phyloP scores from a whole-genome alignment of 2,329 filamentous ascomycete genomes.

The Pseudopithomyces maydicus region DNA sequence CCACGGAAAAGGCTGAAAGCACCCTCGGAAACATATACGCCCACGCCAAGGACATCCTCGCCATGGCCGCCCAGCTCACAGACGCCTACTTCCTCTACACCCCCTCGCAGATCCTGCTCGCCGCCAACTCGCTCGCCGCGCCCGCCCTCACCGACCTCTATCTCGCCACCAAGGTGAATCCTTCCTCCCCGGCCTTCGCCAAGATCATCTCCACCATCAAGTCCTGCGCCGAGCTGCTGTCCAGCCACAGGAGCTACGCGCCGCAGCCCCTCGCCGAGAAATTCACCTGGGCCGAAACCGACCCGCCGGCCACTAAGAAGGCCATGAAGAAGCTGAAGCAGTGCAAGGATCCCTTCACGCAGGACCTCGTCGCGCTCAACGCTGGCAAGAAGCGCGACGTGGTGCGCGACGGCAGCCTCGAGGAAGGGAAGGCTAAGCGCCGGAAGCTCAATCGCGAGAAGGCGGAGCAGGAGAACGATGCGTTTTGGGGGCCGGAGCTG shows the following conservation, averaged over 20 bases:
- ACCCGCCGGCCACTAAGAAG: conserved; percentile 55
- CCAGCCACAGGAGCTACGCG: conserved; percentile 30
- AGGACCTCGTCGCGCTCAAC: conserved; percentile 73
- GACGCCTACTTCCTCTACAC: conserved; percentile 98
- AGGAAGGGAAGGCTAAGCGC: conserved; percentile 51
- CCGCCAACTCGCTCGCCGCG: conserved; percentile 78
- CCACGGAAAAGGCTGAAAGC: conserved; percentile 35
- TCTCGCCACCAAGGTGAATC: conserved; percentile 50
- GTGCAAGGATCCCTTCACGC: conserved; percentile 75
- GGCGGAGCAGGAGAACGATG: conserved; percentile 51
- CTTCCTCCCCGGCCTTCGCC: conserved; percentile 23
- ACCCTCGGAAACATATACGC: conserved; percentile 69
- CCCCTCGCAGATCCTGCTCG: conserved; percentile 90
- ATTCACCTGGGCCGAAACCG: conserved; percentile 43
- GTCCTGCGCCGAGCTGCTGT: conserved; percentile 48
- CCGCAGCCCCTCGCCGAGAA: conserved; percentile 32
- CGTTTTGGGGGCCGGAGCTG: conserved; percentile 51
- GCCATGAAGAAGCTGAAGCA: conserved; percentile 72
- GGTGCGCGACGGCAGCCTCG: conserved; percentile 40
- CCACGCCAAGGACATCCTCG: conserved; percentile 61
- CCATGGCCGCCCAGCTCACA: conserved; percentile 78
- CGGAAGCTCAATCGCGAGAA: conserved; percentile 51
- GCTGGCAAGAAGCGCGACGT: conserved; percentile 59
- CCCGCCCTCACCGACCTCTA: conserved; percentile 60
- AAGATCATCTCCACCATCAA: conserved; percentile 48